phyloP scores from a whole-genome alignment of 2,329 filamentous ascomycete genomes.

The Fusarium torreyae region DNA sequence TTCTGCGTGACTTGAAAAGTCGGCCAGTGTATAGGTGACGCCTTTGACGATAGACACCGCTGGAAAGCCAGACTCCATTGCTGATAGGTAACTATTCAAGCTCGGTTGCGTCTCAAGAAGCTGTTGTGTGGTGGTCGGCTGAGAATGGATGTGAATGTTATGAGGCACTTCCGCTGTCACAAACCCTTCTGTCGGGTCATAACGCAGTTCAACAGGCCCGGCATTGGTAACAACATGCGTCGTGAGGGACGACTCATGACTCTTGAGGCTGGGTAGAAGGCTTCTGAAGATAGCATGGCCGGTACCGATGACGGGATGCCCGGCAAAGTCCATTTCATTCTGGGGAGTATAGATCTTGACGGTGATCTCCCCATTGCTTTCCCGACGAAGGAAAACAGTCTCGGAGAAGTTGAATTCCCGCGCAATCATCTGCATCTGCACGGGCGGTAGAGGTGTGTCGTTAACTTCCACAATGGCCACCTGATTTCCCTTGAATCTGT shows the following conservation, averaged over 20 bases:
- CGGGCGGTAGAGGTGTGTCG: too few relatives aligned
- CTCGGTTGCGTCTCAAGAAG: neutral
- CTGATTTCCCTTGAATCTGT: neutral
- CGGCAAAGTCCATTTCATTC: neutral
- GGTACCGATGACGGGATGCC: neutral
- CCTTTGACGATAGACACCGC: neutral
- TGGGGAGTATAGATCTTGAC: neutral
- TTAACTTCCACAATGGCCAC: neutral
- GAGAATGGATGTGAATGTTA: neutral
- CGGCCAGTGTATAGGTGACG: neutral
- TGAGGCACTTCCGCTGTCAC: neutral
- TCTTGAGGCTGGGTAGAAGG: too few relatives aligned
- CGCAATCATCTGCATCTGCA: neutral
- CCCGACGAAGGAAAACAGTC: neutral
- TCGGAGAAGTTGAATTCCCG: constrained; percentile 1
- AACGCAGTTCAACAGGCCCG: too few relatives aligned
- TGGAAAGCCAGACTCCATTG: neutral
- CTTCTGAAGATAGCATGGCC: neutral
- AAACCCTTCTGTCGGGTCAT: neutral
- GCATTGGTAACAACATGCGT: too few relatives aligned
- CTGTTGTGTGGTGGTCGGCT: neutral
- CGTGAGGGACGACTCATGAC: too few relatives aligned
- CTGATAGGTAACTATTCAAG: neutral
- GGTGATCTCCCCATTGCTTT: too few relatives aligned
- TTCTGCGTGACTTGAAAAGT: neutral